A percentile compares a stretch with the other conserved stretches of the same genome.
phyloP scores from a whole-genome alignment of 306 rosid species.

The Trifolium subterraneum region DNA sequence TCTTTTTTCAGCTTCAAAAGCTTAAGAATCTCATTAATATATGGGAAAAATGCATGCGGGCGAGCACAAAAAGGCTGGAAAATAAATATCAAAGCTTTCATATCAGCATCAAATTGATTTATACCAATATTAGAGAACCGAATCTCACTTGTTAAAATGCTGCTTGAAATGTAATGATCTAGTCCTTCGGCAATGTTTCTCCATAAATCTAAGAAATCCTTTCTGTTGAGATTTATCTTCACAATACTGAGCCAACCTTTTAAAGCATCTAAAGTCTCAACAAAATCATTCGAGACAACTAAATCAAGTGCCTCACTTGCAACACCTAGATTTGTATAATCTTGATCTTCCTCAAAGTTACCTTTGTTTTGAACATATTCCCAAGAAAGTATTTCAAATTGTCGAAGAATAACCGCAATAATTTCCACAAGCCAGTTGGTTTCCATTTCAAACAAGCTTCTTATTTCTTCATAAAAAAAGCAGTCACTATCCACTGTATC shows the following conservation, averaged over 20 bases:
- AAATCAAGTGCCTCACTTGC: conserved; percentile 45
- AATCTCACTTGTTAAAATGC: conserved; percentile 47
- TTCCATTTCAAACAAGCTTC: conserved; percentile 68
- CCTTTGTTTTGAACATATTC: conserved; percentile 57
- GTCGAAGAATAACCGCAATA: conserved; percentile 63
- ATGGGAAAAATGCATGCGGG: conserved; percentile 76
- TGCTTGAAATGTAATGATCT: conserved; percentile 65
- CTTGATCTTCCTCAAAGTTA: conserved; percentile 46
- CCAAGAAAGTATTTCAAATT: conserved; percentile 66
- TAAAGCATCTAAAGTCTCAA: conserved; percentile 61
- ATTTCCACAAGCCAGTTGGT: conserved; percentile 77
- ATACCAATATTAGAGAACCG: conserved; percentile 44
- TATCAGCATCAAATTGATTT: conserved; percentile 63
- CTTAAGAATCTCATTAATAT: conserved; percentile 57
- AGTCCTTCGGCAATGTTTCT: conserved; percentile 77
- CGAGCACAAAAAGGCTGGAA: conserved; percentile 74
- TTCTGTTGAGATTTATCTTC: conserved; percentile 55
- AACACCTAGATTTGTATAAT: conserved; percentile 34
- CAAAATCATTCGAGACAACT: conserved; percentile 52
- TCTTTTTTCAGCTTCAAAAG: conserved; percentile 55
- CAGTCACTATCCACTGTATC: conserved; percentile 33
- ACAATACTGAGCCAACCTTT: conserved; percentile 54
- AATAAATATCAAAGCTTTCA: conserved; percentile 60
- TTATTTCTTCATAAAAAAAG: conserved; percentile 68
- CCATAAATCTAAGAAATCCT: conserved; percentile 77